Evolutionary conservation across 441 rosid species (phyloP).

Genomic region (Gossypium trilobum): DNA sequence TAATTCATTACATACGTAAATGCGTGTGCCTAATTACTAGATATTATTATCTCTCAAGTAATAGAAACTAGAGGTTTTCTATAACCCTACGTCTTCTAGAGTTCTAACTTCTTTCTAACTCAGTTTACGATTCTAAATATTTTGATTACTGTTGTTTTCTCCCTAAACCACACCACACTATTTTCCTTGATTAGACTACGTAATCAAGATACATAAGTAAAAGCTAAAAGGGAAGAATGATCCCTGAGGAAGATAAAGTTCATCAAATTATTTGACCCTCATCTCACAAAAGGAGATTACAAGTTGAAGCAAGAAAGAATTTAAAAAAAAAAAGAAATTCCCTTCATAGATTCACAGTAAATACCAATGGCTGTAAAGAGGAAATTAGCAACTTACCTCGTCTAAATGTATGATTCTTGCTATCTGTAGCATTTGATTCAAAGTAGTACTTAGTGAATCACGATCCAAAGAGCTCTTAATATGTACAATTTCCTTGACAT

Average conservation of each 20-base stretch:
- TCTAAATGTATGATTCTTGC: slow-evolving; percentile 62
- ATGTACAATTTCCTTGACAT: slow-evolving; percentile 34
- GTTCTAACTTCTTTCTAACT: no score
- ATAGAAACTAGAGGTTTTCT: no score
- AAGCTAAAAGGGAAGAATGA: not conserved
- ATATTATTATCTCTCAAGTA: no score
- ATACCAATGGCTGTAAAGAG: not conserved
- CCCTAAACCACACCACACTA: not conserved
- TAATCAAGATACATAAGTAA: not conserved
- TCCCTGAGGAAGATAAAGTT: not conserved
- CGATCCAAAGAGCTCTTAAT: slow-evolving; percentile 27
- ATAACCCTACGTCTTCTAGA: no score
- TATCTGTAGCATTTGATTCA: slow-evolving; percentile 46
- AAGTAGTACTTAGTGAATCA: slow-evolving; percentile 28
- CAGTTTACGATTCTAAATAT: no score
- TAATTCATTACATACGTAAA: no score
- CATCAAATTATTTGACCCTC: not conserved
- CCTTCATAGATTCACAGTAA: not conserved
- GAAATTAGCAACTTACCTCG: slow-evolving; percentile 40
- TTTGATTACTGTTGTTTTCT: no score
- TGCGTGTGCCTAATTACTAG: no score
- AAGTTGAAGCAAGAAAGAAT: not conserved
- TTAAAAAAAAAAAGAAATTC: not conserved
- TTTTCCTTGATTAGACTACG: not conserved
- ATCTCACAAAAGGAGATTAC: not conserved